Conservation (phyloP, 108 stramenopile species). For the Skeletonema marinoi region DNA sequence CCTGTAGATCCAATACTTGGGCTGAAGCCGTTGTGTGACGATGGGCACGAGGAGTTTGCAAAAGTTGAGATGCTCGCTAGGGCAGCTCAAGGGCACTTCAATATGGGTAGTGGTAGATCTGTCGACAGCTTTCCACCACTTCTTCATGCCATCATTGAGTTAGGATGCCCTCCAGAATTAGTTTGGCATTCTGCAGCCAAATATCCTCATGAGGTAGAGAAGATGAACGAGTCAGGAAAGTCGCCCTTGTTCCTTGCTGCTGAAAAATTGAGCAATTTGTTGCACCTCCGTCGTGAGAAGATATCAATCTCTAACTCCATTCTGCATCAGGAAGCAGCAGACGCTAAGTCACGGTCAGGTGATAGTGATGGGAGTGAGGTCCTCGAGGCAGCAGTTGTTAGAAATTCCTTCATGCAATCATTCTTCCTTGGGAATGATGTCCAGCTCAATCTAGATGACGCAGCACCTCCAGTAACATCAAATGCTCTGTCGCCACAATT, state of each 20-base stretch:
- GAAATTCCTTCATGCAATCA: slow-evolving; percentile 4
- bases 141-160: slow-evolving; percentile 24
- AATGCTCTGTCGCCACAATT: not conserved
- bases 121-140: not conserved
- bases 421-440: slow-evolving; percentile 10
- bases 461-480: not conserved
- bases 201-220: slow-evolving; percentile 17
- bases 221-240: slow-evolving; percentile 16
- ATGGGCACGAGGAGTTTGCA: slow-evolving; percentile 25
- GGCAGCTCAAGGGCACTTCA: slow-evolving; percentile 19
- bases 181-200: slow-evolving; percentile 32
- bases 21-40: slow-evolving; percentile 17
- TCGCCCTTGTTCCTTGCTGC: slow-evolving; percentile 23
- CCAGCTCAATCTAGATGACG: not conserved
- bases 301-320: not conserved
- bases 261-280: slow-evolving; percentile 7
- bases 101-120: not conserved
- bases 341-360: not conserved
- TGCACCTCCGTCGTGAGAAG: not conserved
- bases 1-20: slow-evolving; percentile 31
- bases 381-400: not conserved
- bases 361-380: not conserved
- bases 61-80: slow-evolving; percentile 29
- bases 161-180: slow-evolving; percentile 24
- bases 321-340: not conserved